Conservation (phyloP, 768 basidiomycete genomes). For the Polyporus arcularius region DNA sequence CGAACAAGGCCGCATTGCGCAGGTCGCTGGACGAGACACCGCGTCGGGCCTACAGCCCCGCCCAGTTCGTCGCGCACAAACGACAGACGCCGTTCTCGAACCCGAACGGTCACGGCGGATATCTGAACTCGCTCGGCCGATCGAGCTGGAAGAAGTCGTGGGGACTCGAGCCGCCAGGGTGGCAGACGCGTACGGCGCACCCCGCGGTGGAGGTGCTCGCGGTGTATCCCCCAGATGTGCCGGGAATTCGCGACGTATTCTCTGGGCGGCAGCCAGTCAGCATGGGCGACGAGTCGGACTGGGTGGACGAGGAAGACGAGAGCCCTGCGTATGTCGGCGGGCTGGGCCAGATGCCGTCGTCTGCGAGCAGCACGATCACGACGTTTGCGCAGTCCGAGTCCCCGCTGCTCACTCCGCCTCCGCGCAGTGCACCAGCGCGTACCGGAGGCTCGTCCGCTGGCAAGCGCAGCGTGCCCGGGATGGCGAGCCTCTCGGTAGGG, state of each 20-base stretch:
- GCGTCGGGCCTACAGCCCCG: constrained; percentile 39
- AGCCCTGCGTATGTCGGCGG: constrained; percentile 72
- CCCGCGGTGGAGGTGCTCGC: constrained; percentile 73
- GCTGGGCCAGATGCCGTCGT: constrained; percentile 60
- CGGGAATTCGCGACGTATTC: constrained; percentile 75
- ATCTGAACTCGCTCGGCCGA: constrained; percentile 49
- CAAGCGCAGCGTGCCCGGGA: constrained; percentile 19
- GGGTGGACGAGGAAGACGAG: constrained; percentile 89
- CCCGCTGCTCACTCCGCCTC: constrained; percentile 16
- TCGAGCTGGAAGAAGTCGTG: constrained; percentile 90
- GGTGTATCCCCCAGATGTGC: constrained; percentile 53
- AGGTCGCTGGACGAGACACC: constrained; percentile 51
- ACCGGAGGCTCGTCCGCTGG: background rate
- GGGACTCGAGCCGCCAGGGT: constrained; percentile 86
- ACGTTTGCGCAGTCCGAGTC: constrained; percentile 19
- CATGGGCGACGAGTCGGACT: constrained; percentile 79
- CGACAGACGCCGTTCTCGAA: constrained; percentile 71
- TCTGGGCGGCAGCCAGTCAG: constrained; percentile 62
- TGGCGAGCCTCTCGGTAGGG: constrained; percentile 14
- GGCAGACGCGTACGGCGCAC: constrained; percentile 66
- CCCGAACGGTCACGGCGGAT: constrained; percentile 41
- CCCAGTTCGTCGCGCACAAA: constrained; percentile 83
- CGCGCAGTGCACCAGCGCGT: constrained; percentile 7
- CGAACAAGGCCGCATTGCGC: constrained; percentile 53
- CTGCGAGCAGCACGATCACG: constrained; percentile 13